Evolutionary conservation across 345 rosid species (phyloP).

Genomic region (Aurinia saxatilis): DNA sequence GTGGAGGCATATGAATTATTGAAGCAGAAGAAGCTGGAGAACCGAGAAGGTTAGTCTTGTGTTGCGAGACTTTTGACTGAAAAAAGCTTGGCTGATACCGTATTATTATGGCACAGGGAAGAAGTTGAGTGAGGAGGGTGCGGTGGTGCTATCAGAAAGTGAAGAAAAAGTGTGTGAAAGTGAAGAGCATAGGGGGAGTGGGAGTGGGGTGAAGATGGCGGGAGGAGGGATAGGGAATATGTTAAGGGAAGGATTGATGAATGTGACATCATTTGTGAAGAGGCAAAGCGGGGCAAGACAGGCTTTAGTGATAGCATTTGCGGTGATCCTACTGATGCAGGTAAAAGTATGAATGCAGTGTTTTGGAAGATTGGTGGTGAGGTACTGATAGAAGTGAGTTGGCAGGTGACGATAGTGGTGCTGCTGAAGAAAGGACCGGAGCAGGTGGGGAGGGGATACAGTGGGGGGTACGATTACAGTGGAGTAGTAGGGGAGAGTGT

Average conservation of each 20-base stretch:
- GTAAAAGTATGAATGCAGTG: constrained; percentile 29
- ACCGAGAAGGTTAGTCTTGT: constrained; percentile 27
- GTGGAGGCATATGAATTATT: constrained; percentile 69
- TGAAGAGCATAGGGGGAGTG: constrained; percentile 15
- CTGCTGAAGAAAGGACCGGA: constrained; percentile 53
- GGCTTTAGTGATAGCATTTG: constrained; percentile 52
- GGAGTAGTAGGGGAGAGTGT: constrained; percentile 38
- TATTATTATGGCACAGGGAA: constrained; percentile 21
- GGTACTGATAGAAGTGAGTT: background rate
- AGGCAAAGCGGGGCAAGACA: constrained; percentile 51
- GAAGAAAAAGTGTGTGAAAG: constrained; percentile 28
- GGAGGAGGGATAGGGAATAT: constrained; percentile 25
- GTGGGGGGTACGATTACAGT: constrained; percentile 19
- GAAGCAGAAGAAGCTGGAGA: constrained; percentile 63
- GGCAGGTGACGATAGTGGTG: constrained; percentile 73
- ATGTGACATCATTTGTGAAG: constrained; percentile 35
- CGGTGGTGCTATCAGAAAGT: constrained; percentile 22
- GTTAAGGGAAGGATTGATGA: constrained; percentile 31
- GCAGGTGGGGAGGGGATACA: constrained; percentile 35
- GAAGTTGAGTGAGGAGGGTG: constrained; percentile 26
- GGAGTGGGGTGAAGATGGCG: constrained; percentile 4
- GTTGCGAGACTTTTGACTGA: background rate
- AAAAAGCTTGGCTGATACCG: constrained; percentile 10
- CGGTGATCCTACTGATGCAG: constrained; percentile 83
- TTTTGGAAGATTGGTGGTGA: background rate